Conservation (phyloP, 2,329 filamentous ascomycete species). For the Exophiala sp. region DNA sequence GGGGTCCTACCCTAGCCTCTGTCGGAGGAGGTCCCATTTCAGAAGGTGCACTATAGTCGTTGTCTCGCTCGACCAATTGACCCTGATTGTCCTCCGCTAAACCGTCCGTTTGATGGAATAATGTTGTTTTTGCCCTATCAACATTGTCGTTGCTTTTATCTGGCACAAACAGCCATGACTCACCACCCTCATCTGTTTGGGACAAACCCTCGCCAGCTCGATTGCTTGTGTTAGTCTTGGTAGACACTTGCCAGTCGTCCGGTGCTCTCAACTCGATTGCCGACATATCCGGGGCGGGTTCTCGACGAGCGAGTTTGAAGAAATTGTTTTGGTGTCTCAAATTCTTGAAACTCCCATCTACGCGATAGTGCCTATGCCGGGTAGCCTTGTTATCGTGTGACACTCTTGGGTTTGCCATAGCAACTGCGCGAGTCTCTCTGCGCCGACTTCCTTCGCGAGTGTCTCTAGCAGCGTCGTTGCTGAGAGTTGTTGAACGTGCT, state of each 20-base stretch:
- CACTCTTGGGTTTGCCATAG: background rate
- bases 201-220: background rate
- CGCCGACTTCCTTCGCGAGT: no score
- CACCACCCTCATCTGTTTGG: background rate
- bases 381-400: background rate
- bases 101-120: background rate
- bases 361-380: background rate
- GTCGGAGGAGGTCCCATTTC: background rate
- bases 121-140: background rate
- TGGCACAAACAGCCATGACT: constrained; percentile 16
- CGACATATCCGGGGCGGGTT: constrained; percentile 16
- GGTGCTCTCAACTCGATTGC: constrained; percentile 13
- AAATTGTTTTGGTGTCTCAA: constrained; percentile 23
- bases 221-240: background rate
- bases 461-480: no score
- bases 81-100: background rate
- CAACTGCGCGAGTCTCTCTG: no score
- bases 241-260: constrained; percentile 10
- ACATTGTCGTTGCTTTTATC: background rate
- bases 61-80: background rate
- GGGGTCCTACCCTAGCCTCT: background rate
- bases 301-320: constrained; percentile 13
- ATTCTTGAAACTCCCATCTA: constrained; percentile 21
- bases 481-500: no score
- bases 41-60: background rate